Evolutionary conservation across 139 green algal genomes (phyloP).

Genomic region (Spirogloea muscicola): DNA sequence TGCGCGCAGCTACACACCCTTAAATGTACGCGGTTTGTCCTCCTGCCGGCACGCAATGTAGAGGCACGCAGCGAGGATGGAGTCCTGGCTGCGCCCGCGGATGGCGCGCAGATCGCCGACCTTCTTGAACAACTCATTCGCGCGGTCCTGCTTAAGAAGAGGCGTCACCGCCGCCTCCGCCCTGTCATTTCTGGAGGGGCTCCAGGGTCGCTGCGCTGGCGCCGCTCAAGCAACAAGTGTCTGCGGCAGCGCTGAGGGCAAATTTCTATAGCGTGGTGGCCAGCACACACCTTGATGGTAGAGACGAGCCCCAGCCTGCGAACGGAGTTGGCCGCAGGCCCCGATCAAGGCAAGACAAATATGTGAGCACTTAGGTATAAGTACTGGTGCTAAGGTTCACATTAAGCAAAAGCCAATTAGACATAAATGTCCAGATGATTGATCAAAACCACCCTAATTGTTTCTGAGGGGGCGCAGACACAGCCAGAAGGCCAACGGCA

Average conservation of each 20-base stretch:
- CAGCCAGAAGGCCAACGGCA: too few relatives aligned
- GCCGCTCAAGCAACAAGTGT: too few relatives aligned
- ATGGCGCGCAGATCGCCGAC: conserved; percentile 59
- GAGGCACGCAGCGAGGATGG: conserved; percentile 77
- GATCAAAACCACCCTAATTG: conserved; percentile 26
- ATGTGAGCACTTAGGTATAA: too few relatives aligned
- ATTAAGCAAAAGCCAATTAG: conserved; percentile 54
- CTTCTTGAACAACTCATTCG: conserved; percentile 60
- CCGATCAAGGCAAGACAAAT: too few relatives aligned
- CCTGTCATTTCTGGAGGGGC: too few relatives aligned
- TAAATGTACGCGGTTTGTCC: conserved; percentile 76
- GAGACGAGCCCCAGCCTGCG: conserved; percentile 57
- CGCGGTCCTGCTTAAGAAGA: conserved; percentile 43
- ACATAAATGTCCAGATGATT: conserved; percentile 45
- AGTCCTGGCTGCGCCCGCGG: conserved; percentile 55
- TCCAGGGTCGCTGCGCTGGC: too few relatives aligned
- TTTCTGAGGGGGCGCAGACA: too few relatives aligned
- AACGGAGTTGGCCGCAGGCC: too few relatives aligned
- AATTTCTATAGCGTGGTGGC: too few relatives aligned
- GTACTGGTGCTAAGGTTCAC: conserved; percentile 21
- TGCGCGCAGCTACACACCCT: conserved; percentile 61
- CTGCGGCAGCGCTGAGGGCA: too few relatives aligned
- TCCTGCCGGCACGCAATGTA: conserved; percentile 78
- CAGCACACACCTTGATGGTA: conserved; percentile 30
- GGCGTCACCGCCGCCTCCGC: too few relatives aligned